Conservation (phyloP, 2,329 filamentous ascomycete genomes). For the Didymella pomorum region DNA sequence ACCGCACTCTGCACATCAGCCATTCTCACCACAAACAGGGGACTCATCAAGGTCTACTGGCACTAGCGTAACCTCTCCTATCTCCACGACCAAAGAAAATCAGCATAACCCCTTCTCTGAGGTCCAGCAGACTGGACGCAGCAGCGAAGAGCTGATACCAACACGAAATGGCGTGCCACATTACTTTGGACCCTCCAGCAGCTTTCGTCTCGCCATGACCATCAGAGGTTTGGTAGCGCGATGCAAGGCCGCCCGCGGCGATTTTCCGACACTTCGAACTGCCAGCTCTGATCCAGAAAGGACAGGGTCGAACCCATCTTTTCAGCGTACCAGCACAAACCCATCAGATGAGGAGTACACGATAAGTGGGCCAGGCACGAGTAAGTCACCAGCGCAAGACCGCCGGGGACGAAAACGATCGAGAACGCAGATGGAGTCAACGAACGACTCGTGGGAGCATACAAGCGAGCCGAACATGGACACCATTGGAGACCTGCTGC, state of each 20-base stretch:
- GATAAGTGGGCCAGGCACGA: constrained; percentile 5
- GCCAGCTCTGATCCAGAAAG: constrained; percentile 17
- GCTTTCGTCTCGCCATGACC: constrained; percentile 36
- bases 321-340: constrained; percentile 25
- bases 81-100: constrained; percentile 20
- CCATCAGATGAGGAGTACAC: constrained; percentile 34
- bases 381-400: constrained; percentile 9
- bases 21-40: constrained; percentile 16
- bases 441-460: constrained; percentile 23
- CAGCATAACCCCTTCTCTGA: constrained; percentile 29
- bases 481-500: constrained; percentile 42
- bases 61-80: constrained; percentile 14
- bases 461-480: constrained; percentile 8
- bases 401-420: constrained; percentile 30
- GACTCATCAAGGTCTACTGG: constrained; percentile 19
- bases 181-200: constrained; percentile 42
- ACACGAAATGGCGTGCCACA: constrained; percentile 32
- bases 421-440: constrained; percentile 26
- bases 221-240: constrained; percentile 33
- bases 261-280: constrained; percentile 17
- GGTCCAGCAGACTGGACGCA: constrained; percentile 20
- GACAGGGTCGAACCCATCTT: constrained; percentile 13
- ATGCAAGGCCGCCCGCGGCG: constrained; percentile 29
- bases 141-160: constrained; percentile 30
- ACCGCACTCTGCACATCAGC: constrained; percentile 6